Base-by-base conservation (phyloP, 2,329 filamentous ascomycete species). In the Coniochaeta prunicola region DNA sequence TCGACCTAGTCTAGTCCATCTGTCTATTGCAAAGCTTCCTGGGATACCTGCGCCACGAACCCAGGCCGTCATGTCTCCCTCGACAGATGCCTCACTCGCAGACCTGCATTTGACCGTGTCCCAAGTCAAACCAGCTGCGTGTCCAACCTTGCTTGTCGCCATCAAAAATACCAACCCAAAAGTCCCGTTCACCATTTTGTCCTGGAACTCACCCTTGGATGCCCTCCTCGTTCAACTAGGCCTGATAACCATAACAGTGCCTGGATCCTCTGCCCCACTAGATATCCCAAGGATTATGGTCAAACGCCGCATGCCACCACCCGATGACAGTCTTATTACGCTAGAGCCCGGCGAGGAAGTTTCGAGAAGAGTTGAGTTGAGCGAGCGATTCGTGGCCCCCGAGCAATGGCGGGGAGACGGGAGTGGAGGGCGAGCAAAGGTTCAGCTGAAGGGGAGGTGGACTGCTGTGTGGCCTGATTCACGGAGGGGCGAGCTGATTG, bases 131-230 rank as follows among this genome's bases (percentile, higher is more conserved):
- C 53, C 15, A 34, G 33, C 26, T 53, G 54, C 15, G n/a, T 4
- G 19, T 4, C 59, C 61, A 50, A 57, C 56, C 26, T 40, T 63
- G 24, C 38, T 36, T 2, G 42, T 60, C 17, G 59, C 59, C 24
- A 33, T 61, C 10, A 36, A 28, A 15, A 63, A 63, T 56, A 59
- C 56, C 40, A 60, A 59, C 57, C 31, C 56, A 17, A 10, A 19
- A 1, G 26, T 36, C n/a, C 60, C 61, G n/a, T 36, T 60, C 9
- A 63, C 61, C 2, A 36, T 63, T 26, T 57, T 63, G 19, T 60
- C 58, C 15, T 63, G 60, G 58, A 58, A 59, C 42, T 59, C 58
- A 3, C 61, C 61, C 1, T 60, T 63, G 31, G 61, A 63, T 33
- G 34, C 55, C 5, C 40, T 58, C 15, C 60, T 59, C 24, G 53